Base-by-base conservation (phyloP, 371 early-diverging fungal species). In the Syncephalastrum racemosum region DNA sequence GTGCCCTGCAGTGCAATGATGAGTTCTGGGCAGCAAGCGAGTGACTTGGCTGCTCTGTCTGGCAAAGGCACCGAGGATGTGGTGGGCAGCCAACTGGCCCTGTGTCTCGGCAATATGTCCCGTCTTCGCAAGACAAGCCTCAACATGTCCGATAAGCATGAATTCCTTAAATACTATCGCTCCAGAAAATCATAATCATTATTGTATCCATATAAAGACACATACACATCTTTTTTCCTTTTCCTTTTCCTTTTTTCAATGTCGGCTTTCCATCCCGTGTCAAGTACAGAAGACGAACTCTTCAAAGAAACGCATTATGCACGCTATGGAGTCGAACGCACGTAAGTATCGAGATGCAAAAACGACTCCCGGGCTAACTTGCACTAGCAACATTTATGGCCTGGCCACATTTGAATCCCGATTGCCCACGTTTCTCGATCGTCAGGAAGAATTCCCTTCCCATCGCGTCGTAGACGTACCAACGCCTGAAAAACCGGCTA, bases 131-230 rank as follows among this genome's bases (percentile, higher is more conserved):
- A 83, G 66, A 86, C 90, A 2, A 82, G 85, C n/a, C 60, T 91
- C 53, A 78, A 79, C 18, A 81, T 88, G 45, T 57, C 71, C 46
- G 93, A 94, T 64, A 95, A 95, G 71, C 72, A 75, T 13, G 88
- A 85, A 22, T 95, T 95, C 59, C 66, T 94, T 59, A 77, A 86
- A 8, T 93, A 84, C 62, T 95, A 90, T 68, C 58, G 80, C 39
- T 72, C 81, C 25, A 71, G 85, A 46, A 67, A 78, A 27, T 27
- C 27, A 27, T 27, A 27, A 27, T 27, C 27, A 27, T 27, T 27
- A 7, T 27, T 27, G 27, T 27, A 27, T 27, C 27, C 27, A 27
- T 27, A 27, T 27, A 27, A 27, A 27, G 27, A 27, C 27, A n/a
- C n/a, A n/a, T n/a, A n/a, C n/a, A n/a, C n/a, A n/a, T n/a, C n/a